Evolutionary conservation across 352 stramenopile genomes (phyloP), one percentile per base, ranked within the genome.

Genomic region (Phytophthora macrochlamydospora): DNA sequence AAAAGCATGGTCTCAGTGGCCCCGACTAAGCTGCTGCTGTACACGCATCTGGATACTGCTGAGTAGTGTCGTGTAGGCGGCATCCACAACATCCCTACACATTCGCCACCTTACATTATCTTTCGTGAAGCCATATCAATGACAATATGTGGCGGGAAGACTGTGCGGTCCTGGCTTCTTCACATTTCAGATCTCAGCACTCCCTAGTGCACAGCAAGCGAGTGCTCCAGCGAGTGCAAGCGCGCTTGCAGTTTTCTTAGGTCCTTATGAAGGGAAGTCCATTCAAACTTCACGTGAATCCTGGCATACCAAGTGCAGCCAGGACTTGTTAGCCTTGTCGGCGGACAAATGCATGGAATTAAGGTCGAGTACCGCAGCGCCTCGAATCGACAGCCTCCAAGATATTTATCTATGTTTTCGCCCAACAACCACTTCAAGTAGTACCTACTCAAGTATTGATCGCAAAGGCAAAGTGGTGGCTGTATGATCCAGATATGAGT

Each of bases 201-300:
- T 71, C 28, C 56, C 63, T 11, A 31, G 66, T 60, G 38, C 69
- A 30, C 14, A 62, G 57, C 52, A 65, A 63, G n/a, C 42, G 42
- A 53, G 37, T 43, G 18, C 63, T 69, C 59, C 67, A 18, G 11
- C 52, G 8, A 64, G 52, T 42, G 54, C 59, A 6, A 54, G 61
- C 14, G 67, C 72, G 1, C 42, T 82, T 29, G 65, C 65, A 4
- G n/a, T 57, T 12, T 84, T 79, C 46, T 65, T 89, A 40, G 38
- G 55, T 35, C 52, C 69, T 12, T 83, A 83, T 90, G 38, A 57
- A 59, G 11, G 48, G 64, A 3, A 84, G 69, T 56, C 81, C 81
- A 4, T 90, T 90, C 32, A 63, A 65, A 14, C 44, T 91, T 18
- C 46, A 68, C 28, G 70, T 90, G 31, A 48, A 72, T 8, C 75